These are phyloP conservation scores for Paramecium tetraurelia DNA, from an alignment of 73 alveolate species.

Conservation along the genomic window DNA sequence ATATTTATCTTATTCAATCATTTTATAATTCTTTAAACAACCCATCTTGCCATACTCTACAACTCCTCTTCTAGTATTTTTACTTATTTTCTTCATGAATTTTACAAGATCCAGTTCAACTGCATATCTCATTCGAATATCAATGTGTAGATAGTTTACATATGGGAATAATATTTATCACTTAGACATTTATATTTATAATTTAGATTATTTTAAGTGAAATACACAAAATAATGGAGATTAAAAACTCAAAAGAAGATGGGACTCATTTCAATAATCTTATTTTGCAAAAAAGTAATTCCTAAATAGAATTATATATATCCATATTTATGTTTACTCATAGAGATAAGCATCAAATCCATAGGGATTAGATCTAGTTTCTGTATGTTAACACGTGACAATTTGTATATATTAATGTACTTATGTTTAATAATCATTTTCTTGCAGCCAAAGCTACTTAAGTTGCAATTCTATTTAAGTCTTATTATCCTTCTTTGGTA, in stretches of 20 bases:
- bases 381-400: neutral
- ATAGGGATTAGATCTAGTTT: neutral
- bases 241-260: neutral
- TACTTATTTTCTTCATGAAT: neutral
- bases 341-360: neutral
- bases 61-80: neutral
- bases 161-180: too few species aligned
- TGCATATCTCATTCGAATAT: neutral
- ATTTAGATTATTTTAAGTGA: too few species aligned
- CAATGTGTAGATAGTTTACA: too few species aligned
- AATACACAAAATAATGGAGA: neutral
- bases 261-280: neutral
- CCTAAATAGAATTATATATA: neutral
- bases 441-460: conserved; percentile 61
- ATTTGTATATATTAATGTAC: neutral
- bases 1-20: neutral
- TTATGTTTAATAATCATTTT: neutral
- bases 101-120: neutral
- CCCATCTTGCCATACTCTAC: neutral
- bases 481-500: conserved; percentile 69
- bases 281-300: neutral
- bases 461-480: conserved; percentile 72
- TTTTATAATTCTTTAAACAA: neutral
- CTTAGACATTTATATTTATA: too few species aligned
- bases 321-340: neutral